Percentiles rank a stretch among this genome's conserved stretches.
phyloP scores from a whole-genome alignment of 2,329 filamentous ascomycete species.

The Beauveria rudraprayagi region DNA sequence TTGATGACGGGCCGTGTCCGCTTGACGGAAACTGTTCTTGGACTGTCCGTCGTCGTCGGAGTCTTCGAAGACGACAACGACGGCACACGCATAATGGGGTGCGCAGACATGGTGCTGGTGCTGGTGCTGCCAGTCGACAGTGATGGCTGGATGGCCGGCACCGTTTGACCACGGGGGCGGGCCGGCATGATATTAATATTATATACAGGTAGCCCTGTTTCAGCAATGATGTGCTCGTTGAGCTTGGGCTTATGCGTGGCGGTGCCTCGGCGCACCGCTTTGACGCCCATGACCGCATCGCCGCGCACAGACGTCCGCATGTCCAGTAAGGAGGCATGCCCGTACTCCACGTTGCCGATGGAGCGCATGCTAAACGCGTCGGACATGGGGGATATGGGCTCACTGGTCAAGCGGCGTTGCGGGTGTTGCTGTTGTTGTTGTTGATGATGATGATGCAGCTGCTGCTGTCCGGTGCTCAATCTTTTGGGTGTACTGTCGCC shows the following conservation, averaged over 20 bases:
- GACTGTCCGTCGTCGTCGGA: constrained; percentile 17
- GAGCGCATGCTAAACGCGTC: constrained; percentile 27
- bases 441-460: background rate
- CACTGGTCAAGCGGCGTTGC: background rate
- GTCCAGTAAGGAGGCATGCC: constrained; percentile 32
- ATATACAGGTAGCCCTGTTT: background rate
- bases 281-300: background rate
- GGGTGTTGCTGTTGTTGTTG: background rate
- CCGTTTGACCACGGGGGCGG: background rate
- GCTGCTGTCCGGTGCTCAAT: background rate
- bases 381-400: constrained; percentile 21
- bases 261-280: background rate
- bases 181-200: background rate
- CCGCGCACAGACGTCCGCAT: constrained; percentile 21
- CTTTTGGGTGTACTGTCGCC: background rate
- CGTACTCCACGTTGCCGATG: constrained; percentile 30
- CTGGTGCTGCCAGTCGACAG: background rate
- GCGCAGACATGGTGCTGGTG: background rate
- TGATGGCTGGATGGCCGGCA: background rate
- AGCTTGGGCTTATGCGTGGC: constrained; percentile 7
- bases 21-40: constrained; percentile 24
- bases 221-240: background rate
- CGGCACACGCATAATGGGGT: constrained; percentile 16
- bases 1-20: constrained; percentile 21
- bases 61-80: background rate